Conservation (phyloP, 345 rosid species). For the Gossypium mustelinum region DNA sequence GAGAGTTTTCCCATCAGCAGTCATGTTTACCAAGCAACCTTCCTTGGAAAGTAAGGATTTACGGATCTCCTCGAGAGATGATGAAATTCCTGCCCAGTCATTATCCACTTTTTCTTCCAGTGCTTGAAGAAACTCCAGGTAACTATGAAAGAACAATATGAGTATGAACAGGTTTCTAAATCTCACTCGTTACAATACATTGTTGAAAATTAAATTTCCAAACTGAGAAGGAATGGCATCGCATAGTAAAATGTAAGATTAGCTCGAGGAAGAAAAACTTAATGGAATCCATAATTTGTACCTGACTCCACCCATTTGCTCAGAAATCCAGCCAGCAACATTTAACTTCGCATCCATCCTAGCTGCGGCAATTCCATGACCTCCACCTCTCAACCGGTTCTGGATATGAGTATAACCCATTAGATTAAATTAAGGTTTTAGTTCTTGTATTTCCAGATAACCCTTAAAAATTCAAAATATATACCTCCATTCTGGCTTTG, state of each 20-base stretch:
- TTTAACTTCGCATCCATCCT: slow-evolving; percentile 95
- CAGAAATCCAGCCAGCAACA: slow-evolving; percentile 91
- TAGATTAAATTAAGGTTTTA: slow-evolving; percentile 14
- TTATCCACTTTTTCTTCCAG: slow-evolving; percentile 81
- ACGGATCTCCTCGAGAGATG: slow-evolving; percentile 87
- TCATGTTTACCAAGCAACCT: slow-evolving; percentile 80
- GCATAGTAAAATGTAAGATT: slow-evolving; percentile 1
- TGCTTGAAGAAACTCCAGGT: slow-evolving; percentile 71
- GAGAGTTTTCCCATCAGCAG: slow-evolving; percentile 78
- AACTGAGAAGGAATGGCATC: neutral
- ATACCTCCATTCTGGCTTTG: slow-evolving; percentile 97
- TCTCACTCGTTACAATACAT: neutral
- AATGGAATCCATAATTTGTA: slow-evolving; percentile 24
- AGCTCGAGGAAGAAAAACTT: neutral
- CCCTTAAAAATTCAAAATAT: slow-evolving; percentile 4
- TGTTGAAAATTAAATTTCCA: neutral
- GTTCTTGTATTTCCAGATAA: slow-evolving; percentile 10
- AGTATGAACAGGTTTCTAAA: neutral
- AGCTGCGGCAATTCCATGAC: slow-evolving; percentile 84
- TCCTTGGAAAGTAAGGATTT: slow-evolving; percentile 65
- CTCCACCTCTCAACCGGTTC: slow-evolving; percentile 92
- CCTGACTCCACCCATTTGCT: slow-evolving; percentile 99
- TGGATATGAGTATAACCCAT: slow-evolving; percentile 24
- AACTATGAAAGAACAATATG: slow-evolving; percentile 35
- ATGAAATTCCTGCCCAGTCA: slow-evolving; percentile 85